phyloP scores from a whole-genome alignment of 2,329 filamentous ascomycete genomes.

The Aspergillus caelatus region DNA sequence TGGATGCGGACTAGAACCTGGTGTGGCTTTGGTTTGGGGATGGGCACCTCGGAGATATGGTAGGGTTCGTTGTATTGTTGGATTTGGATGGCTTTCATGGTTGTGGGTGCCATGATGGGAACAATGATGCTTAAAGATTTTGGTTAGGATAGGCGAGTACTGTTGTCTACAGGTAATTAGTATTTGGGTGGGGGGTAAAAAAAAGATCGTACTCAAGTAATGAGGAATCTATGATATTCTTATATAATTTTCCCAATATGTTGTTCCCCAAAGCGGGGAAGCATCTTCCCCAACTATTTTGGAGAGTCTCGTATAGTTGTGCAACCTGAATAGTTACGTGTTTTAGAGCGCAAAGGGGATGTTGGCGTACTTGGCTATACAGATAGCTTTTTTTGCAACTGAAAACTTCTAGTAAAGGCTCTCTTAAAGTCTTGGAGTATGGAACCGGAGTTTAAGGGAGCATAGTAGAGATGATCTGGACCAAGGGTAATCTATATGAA shows the following conservation, averaged over 20 bases:
- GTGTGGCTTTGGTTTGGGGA: slow-evolving; percentile 51
- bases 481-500: no score
- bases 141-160: not conserved
- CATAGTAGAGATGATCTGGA: no score
- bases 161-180: not conserved
- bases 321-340: not conserved
- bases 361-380: not conserved
- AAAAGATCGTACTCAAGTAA: not conserved
- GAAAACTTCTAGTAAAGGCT: no score
- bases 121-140: not conserved
- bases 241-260: not conserved
- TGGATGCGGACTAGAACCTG: slow-evolving; percentile 65
- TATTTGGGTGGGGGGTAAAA: not conserved
- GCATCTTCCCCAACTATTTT: not conserved
- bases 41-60: slow-evolving; percentile 52
- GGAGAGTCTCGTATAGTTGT: not conserved
- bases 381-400: not conserved
- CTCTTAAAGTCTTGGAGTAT: no score
- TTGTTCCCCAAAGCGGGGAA: not conserved
- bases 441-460: no score
- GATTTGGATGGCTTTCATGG: slow-evolving; percentile 19
- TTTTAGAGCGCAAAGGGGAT: not conserved
- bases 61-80: slow-evolving; percentile 55
- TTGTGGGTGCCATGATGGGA: not conserved
- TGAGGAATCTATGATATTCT: not conserved